Conservation (phyloP, 306 rosid genomes). For the Begonia peltatifolia region DNA sequence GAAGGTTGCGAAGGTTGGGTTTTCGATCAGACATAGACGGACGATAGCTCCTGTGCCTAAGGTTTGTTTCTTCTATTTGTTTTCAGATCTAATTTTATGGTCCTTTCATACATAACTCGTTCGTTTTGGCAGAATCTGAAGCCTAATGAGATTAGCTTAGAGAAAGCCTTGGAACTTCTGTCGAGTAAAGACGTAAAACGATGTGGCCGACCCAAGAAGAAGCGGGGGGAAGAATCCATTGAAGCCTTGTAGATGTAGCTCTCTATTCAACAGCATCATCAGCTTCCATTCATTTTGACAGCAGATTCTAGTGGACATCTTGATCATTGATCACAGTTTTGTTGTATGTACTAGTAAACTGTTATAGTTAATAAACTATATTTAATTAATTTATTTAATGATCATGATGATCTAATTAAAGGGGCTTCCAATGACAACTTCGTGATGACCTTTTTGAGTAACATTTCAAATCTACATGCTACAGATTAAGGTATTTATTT, state of each 20-base stretch:
- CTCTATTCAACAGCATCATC: not conserved
- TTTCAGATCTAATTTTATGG: not conserved
- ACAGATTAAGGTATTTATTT: too few relatives aligned
- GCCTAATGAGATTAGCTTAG: conserved; percentile 42
- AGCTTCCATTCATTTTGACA: not conserved
- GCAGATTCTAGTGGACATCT: not conserved
- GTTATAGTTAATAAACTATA: not conserved
- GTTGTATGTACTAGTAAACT: conserved; percentile 3
- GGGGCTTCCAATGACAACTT: too few relatives aligned
- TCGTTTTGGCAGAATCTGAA: conserved; percentile 33
- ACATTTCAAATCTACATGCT: too few relatives aligned
- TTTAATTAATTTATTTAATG: not conserved
- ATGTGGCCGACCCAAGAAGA: conserved; percentile 51
- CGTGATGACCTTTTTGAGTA: too few relatives aligned
- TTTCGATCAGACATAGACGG: conserved; percentile 45
- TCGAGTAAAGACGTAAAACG: conserved; percentile 30
- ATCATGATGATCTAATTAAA: too few relatives aligned
- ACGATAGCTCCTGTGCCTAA: conserved; percentile 43
- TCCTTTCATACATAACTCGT: not conserved
- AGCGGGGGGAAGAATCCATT: conserved; percentile 30
- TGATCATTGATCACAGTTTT: not conserved
- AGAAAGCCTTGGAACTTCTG: conserved; percentile 57
- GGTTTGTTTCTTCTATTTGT: conserved; percentile 24
- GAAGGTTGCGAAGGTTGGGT: conserved; percentile 48
- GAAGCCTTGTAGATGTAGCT: conserved; percentile 27